phyloP scores from a whole-genome alignment of 2,329 filamentous ascomycete species.

The Fusarium globosum region DNA sequence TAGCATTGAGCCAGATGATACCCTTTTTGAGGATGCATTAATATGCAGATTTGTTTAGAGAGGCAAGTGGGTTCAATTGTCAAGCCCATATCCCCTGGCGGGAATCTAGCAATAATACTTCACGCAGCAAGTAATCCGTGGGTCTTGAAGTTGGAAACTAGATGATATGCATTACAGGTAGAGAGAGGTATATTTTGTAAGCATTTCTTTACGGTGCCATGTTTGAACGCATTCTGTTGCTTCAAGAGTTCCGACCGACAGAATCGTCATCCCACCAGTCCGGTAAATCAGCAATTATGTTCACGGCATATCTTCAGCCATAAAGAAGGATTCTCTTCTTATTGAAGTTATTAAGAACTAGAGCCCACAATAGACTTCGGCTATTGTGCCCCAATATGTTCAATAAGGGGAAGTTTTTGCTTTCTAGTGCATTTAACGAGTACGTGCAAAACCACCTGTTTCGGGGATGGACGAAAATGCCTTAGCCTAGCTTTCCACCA shows the following conservation, averaged over 20 bases:
- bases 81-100: neutral
- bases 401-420: neutral
- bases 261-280: neutral
- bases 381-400: conserved; percentile 5
- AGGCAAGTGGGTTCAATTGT: neutral
- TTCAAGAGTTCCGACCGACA: neutral
- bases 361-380: neutral
- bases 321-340: neutral
- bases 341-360: neutral
- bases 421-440: conserved; percentile 1
- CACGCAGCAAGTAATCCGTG: neutral
- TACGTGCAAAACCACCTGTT: neutral
- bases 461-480: neutral
- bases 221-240: neutral
- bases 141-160: neutral
- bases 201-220: neutral
- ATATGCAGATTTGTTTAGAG: neutral
- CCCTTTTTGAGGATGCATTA: conserved; percentile 28
- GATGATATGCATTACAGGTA: neutral
- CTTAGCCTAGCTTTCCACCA: neutral
- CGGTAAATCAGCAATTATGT: neutral
- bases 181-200: neutral
- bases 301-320: neutral
- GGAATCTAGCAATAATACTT: neutral
- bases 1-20: conserved; percentile 33